Evolutionary conservation across 441 rosid species (phyloP), one percentile per base, ranked within the genome.

Genomic region (Gossypium aridum): DNA sequence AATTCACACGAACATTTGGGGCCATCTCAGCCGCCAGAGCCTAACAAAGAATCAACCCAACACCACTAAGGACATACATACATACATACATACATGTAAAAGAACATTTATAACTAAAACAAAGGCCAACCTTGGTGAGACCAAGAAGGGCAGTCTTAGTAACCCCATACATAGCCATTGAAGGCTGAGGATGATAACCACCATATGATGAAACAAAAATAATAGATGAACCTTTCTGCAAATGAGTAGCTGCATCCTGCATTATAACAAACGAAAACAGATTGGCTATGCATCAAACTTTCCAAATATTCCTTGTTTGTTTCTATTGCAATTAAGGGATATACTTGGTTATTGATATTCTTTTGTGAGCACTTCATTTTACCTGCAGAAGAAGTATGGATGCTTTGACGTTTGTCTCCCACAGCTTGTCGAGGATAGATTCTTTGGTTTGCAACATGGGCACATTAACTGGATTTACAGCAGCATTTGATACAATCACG

Each of bases 111-210:
- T 9, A 43, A 43, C 10, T 9, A 9, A 20, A 25, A 70, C 14
- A 39, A 72, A 14, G 31, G 31, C 75, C 3, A 65, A 92, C 99
- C 93, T 95, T 95, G 43, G 93, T 88, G n/a, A 95, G 87, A 34
- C 97, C 99, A 20, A 95, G 89, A 79, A 93, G 92, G 72, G 99
- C 95, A 0, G 99, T 93, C 83, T 95, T 95, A 6, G 97, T 91
- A 57, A 95, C 97, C 4, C 97, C 98, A 77, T 95, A 95, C 96
- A 95, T 91, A 72, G 87, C 90, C 92, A 89, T 81, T 56, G 94
- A 69, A 72, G 88, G 57, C 55, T 74, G 89, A 8, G 97, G 98
- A 17, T 69, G 79, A 77, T 85, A 95, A 49, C 86, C 99, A 70
- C 87, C 80, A 61, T 87, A 78, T 1, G 99, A 93, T 45, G 99